phyloP scores from a whole-genome alignment of 495 filamentous ascomycete species.

The Penicillium coprophilum region DNA sequence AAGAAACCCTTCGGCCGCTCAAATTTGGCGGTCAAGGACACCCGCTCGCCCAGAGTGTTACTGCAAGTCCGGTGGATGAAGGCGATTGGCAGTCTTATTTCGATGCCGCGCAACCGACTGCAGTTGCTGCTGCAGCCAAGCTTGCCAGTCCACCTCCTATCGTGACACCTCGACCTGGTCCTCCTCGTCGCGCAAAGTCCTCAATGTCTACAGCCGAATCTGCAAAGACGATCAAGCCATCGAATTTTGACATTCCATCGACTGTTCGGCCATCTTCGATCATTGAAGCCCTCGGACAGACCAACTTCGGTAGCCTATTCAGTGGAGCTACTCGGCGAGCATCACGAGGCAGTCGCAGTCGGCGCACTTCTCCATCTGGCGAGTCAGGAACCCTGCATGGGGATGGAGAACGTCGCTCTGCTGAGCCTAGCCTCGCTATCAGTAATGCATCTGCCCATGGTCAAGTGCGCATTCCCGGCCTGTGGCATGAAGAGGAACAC shows the following conservation, averaged over 20 bases:
- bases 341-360: slow-evolving; percentile 48
- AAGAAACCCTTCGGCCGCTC: slow-evolving; percentile 43
- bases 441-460: slow-evolving; percentile 64
- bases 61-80: slow-evolving; percentile 64
- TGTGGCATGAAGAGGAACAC: slow-evolving; percentile 38
- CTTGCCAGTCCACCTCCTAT: slow-evolving; percentile 38
- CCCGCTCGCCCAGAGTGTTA: slow-evolving; percentile 79
- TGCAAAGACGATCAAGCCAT: slow-evolving; percentile 57
- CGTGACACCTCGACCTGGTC: slow-evolving; percentile 43
- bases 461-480: slow-evolving; percentile 52
- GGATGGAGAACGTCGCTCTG: slow-evolving; percentile 58
- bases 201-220: slow-evolving; percentile 63
- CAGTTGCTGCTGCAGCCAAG: slow-evolving; percentile 16
- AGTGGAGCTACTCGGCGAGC: slow-evolving; percentile 54
- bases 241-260: slow-evolving; percentile 28
- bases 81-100: slow-evolving; percentile 45
- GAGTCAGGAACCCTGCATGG: slow-evolving; percentile 56
- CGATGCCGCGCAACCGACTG: slow-evolving; percentile 13
- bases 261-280: slow-evolving; percentile 42
- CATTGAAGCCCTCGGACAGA: slow-evolving; percentile 49
- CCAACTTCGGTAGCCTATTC: slow-evolving; percentile 56
- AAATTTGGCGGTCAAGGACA: slow-evolving; percentile 57
- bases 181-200: slow-evolving; percentile 53
- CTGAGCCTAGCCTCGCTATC: slow-evolving; percentile 59
- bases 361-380: slow-evolving; percentile 54